Evolutionary conservation across 805 yeast genomes (phyloP), one percentile per base, ranked within the genome.

Genomic region (Candida jianshihensis): DNA sequence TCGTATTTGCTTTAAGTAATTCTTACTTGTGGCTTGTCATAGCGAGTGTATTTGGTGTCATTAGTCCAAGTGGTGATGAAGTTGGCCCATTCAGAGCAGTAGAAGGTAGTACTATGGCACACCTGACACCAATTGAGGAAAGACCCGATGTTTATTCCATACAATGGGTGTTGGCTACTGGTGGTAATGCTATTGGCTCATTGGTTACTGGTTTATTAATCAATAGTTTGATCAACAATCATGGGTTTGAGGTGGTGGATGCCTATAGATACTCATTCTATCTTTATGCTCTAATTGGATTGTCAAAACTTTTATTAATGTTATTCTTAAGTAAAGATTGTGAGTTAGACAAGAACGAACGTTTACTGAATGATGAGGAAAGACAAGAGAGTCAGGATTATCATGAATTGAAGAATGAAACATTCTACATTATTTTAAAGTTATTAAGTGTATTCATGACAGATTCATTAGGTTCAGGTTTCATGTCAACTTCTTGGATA

Each of bases 11-110:
- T n/a, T 59, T 61, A 18, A 63, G 66, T 41, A 65, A 73, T 24
- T 72, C 73, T 44, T 85, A 66, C 54, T 51, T 60, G 44, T 43
- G 81, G 2, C 62, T 87, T 27, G 60, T 87, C 16, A 18, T 67
- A 2, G 92, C 92, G 8, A 92, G 95, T 3, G 71, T 84, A 3
- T 39, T 84, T 21, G 96, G 96, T 2, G 95, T 87, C 14, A 82
- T 87, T 7, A 83, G 95, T 2, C 92, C 95, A 2, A 76, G 86
- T 20, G 95, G 96, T 18, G 88, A 81, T 50, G 96, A 87, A 51
- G 85, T 89, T 1, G 96, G 96, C 0, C 96, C 96, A 0, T 87
- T 87, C 57, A 81, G 83, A 51, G 75, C 92, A 1, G 77, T 87
- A 20, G 96, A 87, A 55, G 95, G 86, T 52, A 78, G 90, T 1